phyloP scores from a whole-genome alignment of 140 eudicot genomes.

The Bidens hawaiensis region DNA sequence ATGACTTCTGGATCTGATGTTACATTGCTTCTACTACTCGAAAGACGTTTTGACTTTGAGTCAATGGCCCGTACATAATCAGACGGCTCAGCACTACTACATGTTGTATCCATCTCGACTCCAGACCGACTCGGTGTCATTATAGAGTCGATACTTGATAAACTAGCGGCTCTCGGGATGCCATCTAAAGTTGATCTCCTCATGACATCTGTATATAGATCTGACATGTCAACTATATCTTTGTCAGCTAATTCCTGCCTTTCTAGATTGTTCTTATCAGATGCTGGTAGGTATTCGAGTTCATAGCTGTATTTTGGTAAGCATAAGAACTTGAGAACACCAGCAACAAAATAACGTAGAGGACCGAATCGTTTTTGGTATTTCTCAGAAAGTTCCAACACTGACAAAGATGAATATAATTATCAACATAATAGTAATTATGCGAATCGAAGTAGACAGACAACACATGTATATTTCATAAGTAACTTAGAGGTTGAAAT shows the following conservation, averaged over 20 bases:
- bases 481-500: not conserved
- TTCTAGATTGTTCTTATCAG: constrained; percentile 45
- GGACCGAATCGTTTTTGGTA: constrained; percentile 96
- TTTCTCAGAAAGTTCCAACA: constrained; percentile 91
- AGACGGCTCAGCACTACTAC: constrained; percentile 93
- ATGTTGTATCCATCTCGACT: constrained; percentile 64
- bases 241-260: constrained; percentile 39
- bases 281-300: constrained; percentile 79
- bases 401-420: constrained; percentile 34
- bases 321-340: constrained; percentile 82
- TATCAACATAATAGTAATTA: not conserved
- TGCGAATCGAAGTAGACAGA: not conserved
- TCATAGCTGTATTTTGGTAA: constrained; percentile 86
- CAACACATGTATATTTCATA: not conserved
- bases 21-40: constrained; percentile 67
- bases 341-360: constrained; percentile 93
- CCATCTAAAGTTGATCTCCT: constrained; percentile 68
- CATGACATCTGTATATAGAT: constrained; percentile 88
- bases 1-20: constrained; percentile 84
- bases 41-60: constrained; percentile 71
- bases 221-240: constrained; percentile 75
- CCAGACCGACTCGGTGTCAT: constrained; percentile 84
- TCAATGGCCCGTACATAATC: constrained; percentile 90
- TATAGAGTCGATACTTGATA: constrained; percentile 94
- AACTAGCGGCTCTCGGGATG: constrained; percentile 93